Evolutionary conservation across 768 basidiomycete genomes (phyloP).

Genomic region (Amanita phalloides): DNA sequence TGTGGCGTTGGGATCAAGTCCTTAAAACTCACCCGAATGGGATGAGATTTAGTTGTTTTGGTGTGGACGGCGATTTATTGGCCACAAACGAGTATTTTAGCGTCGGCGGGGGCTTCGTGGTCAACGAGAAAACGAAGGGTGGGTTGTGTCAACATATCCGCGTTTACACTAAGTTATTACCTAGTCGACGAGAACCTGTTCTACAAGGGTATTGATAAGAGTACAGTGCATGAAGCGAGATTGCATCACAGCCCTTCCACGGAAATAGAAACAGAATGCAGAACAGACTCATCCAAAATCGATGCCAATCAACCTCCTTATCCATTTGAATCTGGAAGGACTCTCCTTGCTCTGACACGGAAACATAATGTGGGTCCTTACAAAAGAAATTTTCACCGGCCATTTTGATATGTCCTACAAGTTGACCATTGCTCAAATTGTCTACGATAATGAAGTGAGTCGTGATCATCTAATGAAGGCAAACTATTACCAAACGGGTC

Average conservation of each 20-base stretch:
- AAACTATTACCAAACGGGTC: neutral
- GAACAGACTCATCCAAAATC: neutral
- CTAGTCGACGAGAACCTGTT: slow-evolving; percentile 88
- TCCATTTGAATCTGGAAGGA: slow-evolving; percentile 71
- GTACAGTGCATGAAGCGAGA: slow-evolving; percentile 68
- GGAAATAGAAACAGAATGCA: neutral
- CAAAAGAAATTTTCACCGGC: no score
- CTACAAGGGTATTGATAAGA: slow-evolving; percentile 87
- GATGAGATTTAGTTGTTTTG: slow-evolving; percentile 86
- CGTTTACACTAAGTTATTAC: slow-evolving; percentile 1
- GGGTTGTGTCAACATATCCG: slow-evolving; percentile 4
- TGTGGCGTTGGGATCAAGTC: slow-evolving; percentile 88
- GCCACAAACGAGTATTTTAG: slow-evolving; percentile 96
- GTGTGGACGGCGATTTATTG: slow-evolving; percentile 69
- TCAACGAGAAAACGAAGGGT: slow-evolving; percentile 92
- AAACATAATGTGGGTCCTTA: slow-evolving; percentile 55
- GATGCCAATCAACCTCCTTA: slow-evolving; percentile 59
- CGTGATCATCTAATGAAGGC: neutral
- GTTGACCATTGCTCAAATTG: slow-evolving; percentile 92
- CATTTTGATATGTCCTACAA: slow-evolving; percentile 17
- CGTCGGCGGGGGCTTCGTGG: slow-evolving; percentile 91
- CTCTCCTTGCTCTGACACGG: slow-evolving; percentile 61
- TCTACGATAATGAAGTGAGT: slow-evolving; percentile 78
- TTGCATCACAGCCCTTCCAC: slow-evolving; percentile 50
- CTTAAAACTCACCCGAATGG: slow-evolving; percentile 87